Conservation (phyloP, 352 stramenopile genomes). For the Pythium aphanidermatum region DNA sequence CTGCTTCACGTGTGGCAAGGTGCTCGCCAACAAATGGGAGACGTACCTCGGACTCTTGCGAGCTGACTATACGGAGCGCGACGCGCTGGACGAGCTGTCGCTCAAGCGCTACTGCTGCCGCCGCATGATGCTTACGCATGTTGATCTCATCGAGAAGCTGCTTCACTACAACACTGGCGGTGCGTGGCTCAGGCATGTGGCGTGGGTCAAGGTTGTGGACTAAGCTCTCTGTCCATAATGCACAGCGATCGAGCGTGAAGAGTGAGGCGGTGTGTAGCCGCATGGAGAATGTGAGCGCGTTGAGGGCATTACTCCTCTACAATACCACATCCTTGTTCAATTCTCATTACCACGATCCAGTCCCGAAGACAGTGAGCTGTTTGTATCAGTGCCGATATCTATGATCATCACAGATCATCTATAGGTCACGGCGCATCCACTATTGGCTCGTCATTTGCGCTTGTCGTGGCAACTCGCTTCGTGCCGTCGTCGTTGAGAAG, state of each 20-base stretch:
- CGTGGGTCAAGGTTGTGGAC: slow-evolving; percentile 1
- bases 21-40: slow-evolving; percentile 99
- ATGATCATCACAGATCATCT: too few relatives aligned
- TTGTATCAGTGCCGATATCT: too few relatives aligned
- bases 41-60: slow-evolving; percentile 97
- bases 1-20: slow-evolving; percentile 99
- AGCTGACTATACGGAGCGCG: slow-evolving; percentile 95
- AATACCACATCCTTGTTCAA: too few relatives aligned
- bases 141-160: slow-evolving; percentile 99
- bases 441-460: too few relatives aligned
- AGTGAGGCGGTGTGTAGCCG: too few relatives aligned
- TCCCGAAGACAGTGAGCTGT: too few relatives aligned
- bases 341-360: too few relatives aligned
- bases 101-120: slow-evolving; percentile 99
- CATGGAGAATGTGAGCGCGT: too few relatives aligned
- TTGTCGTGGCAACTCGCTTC: too few relatives aligned
- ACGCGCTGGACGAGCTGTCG: slow-evolving; percentile 97
- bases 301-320: too few relatives aligned
- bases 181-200: slow-evolving; percentile 32
- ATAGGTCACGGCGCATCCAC: too few relatives aligned
- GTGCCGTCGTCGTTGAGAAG: too few relatives aligned
- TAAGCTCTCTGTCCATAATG: slow-evolving; percentile 6
- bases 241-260: slow-evolving; percentile 76
- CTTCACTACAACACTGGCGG: slow-evolving; percentile 99
- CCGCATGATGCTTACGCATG: slow-evolving; percentile 99